Conservation (phyloP, 2,329 filamentous ascomycete species). For the Orbilia quercus region DNA sequence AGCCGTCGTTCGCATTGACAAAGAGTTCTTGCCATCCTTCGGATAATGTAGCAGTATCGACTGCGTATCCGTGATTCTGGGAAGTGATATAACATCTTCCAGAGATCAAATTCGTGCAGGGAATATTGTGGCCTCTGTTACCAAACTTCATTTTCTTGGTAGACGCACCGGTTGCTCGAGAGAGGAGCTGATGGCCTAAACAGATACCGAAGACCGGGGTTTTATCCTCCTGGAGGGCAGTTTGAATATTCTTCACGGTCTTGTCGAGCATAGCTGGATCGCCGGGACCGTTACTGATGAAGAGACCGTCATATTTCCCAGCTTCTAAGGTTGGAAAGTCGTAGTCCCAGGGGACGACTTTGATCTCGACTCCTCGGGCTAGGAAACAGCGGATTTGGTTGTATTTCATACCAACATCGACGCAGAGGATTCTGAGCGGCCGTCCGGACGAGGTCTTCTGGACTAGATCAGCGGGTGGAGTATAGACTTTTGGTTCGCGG, state of each 20-base stretch:
- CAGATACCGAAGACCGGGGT: slow-evolving; percentile 97
- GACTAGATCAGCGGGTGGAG: slow-evolving; percentile 75
- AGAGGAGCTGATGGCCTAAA: slow-evolving; percentile 91
- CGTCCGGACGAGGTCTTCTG: slow-evolving; percentile 90
- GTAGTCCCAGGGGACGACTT: slow-evolving; percentile 96
- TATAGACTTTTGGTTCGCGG: slow-evolving; percentile 85
- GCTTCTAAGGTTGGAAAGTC: slow-evolving; percentile 81
- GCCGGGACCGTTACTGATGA: slow-evolving; percentile 97
- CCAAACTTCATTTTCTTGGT: slow-evolving; percentile 99
- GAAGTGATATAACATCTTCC: slow-evolving; percentile 99
- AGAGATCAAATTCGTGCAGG: slow-evolving; percentile 93
- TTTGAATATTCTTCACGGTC: slow-evolving; percentile 82
- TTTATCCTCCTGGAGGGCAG: slow-evolving; percentile 79
- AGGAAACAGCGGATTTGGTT: slow-evolving; percentile 96
- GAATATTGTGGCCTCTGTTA: slow-evolving; percentile 98
- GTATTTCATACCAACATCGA: slow-evolving; percentile 98
- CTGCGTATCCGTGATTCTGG: slow-evolving; percentile 96
- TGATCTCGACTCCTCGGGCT: slow-evolving; percentile 87
- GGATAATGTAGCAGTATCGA: slow-evolving; percentile 80
- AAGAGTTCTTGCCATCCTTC: slow-evolving; percentile 91
- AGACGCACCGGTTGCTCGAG: slow-evolving; percentile 83
- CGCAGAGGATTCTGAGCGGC: slow-evolving; percentile 84
- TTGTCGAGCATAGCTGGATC: slow-evolving; percentile 85
- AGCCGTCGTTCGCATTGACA: slow-evolving; percentile 97
- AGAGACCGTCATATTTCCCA: slow-evolving; percentile 92